These are phyloP conservation scores for Vicia villosa DNA, from an alignment of 306 rosid species.

Conservation along the genomic window DNA sequence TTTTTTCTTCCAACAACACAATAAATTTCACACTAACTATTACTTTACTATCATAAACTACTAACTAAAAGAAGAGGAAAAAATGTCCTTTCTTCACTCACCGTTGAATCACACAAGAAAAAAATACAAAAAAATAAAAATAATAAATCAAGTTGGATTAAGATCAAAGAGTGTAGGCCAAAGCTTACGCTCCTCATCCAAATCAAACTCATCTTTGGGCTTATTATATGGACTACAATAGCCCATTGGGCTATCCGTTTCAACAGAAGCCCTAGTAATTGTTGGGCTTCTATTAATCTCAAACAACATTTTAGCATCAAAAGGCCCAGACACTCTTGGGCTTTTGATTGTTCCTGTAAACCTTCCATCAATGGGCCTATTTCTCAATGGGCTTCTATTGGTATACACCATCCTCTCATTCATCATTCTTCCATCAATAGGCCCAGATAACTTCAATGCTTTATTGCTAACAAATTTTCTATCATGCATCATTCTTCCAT, in stretches of 20 bases:
- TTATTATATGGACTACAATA: slow-evolving; percentile 44
- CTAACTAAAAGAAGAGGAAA: background rate
- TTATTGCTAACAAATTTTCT: slow-evolving; percentile 30
- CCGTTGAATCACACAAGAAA: slow-evolving; percentile 14
- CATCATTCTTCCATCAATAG: slow-evolving; percentile 65
- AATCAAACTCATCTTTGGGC: slow-evolving; percentile 45
- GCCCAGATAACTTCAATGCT: slow-evolving; percentile 67
- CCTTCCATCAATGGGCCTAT: slow-evolving; percentile 45
- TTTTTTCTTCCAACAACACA: slow-evolving; percentile 22
- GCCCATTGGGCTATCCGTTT: slow-evolving; percentile 51
- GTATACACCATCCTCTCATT: slow-evolving; percentile 47
- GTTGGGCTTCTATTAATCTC: slow-evolving; percentile 44
- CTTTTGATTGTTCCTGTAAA: slow-evolving; percentile 38
- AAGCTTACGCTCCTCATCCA: slow-evolving; percentile 57
- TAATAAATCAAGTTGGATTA: slow-evolving; percentile 66
- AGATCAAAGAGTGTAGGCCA: slow-evolving; percentile 87
- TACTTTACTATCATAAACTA: background rate
- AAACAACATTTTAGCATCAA: slow-evolving; percentile 42
- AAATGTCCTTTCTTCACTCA: slow-evolving; percentile 26
- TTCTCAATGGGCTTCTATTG: slow-evolving; percentile 49
- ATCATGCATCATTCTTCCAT: slow-evolving; percentile 52
- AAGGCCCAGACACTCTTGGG: slow-evolving; percentile 57
- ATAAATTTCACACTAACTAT: background rate
- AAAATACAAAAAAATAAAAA: background rate
- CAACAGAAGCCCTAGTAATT: slow-evolving; percentile 33